Evolutionary conservation across 345 rosid genomes (phyloP).

Genomic region (Eucalyptus coolabah): DNA sequence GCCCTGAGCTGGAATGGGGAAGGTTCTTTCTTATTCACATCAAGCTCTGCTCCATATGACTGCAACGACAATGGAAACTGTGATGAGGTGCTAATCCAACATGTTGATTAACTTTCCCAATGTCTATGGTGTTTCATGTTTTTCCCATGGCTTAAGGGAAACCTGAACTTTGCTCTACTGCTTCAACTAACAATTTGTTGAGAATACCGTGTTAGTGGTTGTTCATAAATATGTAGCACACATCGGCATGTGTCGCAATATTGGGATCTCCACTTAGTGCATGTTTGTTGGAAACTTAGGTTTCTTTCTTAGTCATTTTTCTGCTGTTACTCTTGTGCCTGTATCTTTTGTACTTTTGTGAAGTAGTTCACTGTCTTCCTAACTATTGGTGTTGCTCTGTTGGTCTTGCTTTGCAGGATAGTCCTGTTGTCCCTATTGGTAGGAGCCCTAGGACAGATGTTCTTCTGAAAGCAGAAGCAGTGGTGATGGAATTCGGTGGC

Average conservation of each 20-base stretch:
- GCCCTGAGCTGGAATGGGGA: conserved; percentile 80
- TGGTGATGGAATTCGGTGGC: conserved; percentile 64
- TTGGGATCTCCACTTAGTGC: not conserved
- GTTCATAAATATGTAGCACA: not conserved
- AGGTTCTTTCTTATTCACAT: conserved; percentile 83
- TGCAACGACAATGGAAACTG: conserved; percentile 71
- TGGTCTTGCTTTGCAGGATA: conserved; percentile 34
- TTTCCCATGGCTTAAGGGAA: not conserved
- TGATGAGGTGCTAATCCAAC: conserved; percentile 46
- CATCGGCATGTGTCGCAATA: not conserved
- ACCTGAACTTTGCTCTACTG: not conserved
- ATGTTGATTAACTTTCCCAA: not conserved
- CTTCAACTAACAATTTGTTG: not conserved
- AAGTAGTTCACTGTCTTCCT: not conserved
- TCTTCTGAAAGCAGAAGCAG: conserved; percentile 73
- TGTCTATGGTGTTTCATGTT: not conserved
- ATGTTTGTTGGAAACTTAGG: not conserved
- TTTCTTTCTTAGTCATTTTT: not conserved
- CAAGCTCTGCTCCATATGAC: conserved; percentile 85
- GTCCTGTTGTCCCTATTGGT: conserved; percentile 71
- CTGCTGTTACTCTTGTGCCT: not conserved
- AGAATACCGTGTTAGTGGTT: not conserved
- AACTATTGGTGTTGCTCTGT: not conserved
- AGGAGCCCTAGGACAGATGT: conserved; percentile 83
- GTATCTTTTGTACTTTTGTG: not conserved